These are phyloP conservation scores for Hydnum rufescens DNA, from an alignment of 768 basidiomycete species.

Conservation along the genomic window DNA sequence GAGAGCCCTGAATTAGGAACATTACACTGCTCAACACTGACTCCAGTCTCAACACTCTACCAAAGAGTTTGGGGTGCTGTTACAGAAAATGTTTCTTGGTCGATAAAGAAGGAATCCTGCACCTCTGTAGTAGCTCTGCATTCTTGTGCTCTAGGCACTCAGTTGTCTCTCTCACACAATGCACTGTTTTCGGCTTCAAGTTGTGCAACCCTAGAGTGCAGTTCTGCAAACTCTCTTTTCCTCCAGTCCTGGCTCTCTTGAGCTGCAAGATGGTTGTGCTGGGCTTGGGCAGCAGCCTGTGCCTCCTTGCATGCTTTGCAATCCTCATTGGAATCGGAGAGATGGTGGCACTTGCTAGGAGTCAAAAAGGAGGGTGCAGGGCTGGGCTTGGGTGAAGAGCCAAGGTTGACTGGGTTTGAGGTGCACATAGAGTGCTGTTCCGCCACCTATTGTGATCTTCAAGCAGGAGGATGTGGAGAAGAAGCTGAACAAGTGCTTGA, in stretches of 20 bases:
- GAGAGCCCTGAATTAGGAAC: conserved; percentile 3
- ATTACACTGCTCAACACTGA: conserved; percentile 4
- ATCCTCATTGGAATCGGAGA: conserved; percentile 28
- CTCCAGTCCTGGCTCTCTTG: conserved; percentile 83
- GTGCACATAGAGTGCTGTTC: too few species aligned
- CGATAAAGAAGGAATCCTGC: neutral
- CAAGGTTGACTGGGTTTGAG: conserved; percentile 4
- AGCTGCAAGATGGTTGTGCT: conserved; percentile 83
- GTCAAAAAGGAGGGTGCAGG: conserved; percentile 7
- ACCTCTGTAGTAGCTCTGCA: conserved; percentile 48
- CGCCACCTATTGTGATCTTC: too few species aligned
- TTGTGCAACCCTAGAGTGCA: conserved; percentile 46
- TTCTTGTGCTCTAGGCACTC: conserved; percentile 41
- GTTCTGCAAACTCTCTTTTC: conserved; percentile 58
- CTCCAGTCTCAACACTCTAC: conserved; percentile 5
- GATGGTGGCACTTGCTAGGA: conserved; percentile 49
- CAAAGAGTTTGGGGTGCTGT: neutral
- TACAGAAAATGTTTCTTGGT: conserved; percentile 21
- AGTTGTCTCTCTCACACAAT: conserved; percentile 12
- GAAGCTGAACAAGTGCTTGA: too few species aligned
- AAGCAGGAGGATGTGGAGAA: too few species aligned
- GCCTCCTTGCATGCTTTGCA: conserved; percentile 73
- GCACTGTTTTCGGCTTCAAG: conserved; percentile 66
- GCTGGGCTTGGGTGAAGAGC: conserved; percentile 9
- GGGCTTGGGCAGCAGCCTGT: conserved; percentile 35